Evolutionary conservation across 495 filamentous ascomycete species (phyloP).

Genomic region (Xylaria telfairii): DNA sequence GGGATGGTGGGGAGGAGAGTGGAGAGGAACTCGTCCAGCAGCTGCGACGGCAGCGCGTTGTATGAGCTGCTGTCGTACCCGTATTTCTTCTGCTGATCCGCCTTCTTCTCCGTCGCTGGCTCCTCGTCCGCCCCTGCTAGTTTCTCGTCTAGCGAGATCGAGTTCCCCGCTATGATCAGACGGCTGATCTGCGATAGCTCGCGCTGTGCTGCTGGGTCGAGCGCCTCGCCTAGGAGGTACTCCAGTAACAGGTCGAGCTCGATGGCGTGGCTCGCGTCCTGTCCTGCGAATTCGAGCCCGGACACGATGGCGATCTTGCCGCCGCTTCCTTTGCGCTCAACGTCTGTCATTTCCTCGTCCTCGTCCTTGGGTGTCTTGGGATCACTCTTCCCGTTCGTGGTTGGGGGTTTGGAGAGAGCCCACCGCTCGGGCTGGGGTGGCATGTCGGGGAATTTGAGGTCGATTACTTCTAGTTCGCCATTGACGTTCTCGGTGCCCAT

Average conservation of each 20-base stretch:
- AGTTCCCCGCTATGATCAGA: constrained; percentile 91
- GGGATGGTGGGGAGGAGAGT: constrained; percentile 81
- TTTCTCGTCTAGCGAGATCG: constrained; percentile 61
- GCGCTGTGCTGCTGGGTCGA: constrained; percentile 61
- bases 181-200: constrained; percentile 75
- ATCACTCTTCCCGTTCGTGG: constrained; percentile 29
- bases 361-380: constrained; percentile 41
- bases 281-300: constrained; percentile 81
- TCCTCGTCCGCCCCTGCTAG: constrained; percentile 39
- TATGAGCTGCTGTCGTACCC: constrained; percentile 90
- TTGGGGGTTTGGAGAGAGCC: constrained; percentile 55
- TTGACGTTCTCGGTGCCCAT: constrained; percentile 91
- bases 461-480: constrained; percentile 91
- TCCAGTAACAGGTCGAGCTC: constrained; percentile 80
- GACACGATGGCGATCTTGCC: constrained; percentile 88
- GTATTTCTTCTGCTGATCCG: constrained; percentile 72
- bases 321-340: constrained; percentile 38
- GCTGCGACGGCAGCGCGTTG: constrained; percentile 81
- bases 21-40: constrained; percentile 82
- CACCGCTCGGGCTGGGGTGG: constrained; percentile 80
- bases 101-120: constrained; percentile 39
- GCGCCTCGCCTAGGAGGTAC: constrained; percentile 84
- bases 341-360: constrained; percentile 54
- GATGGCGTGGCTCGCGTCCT: constrained; percentile 69
- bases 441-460: constrained; percentile 85